Conservation (phyloP, 192 early-diverging fungal species). For the Allomyces javanicus region DNA sequence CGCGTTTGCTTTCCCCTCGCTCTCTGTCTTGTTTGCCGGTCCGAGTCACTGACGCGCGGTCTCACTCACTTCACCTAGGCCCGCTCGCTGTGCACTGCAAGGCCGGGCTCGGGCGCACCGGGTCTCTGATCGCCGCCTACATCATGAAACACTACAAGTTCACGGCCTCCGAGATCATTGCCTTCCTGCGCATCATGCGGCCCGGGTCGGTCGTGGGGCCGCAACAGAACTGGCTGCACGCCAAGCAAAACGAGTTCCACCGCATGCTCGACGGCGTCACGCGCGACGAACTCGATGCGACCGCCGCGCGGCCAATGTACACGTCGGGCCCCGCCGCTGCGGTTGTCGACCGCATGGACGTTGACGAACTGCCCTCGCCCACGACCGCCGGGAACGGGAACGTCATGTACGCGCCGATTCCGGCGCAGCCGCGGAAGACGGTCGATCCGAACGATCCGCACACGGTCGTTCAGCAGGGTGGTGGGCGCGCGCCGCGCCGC, state of each 20-base stretch:
- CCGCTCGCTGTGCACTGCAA: constrained; percentile 41
- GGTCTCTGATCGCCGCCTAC: constrained; percentile 32
- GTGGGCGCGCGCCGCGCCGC: too few relatives aligned
- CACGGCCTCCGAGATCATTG: constrained; percentile 43
- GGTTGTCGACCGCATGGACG: too few relatives aligned
- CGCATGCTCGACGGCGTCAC: not conserved
- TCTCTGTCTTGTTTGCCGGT: not conserved
- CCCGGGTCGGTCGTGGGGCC: constrained; percentile 53
- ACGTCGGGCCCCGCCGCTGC: too few relatives aligned
- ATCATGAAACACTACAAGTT: constrained; percentile 52
- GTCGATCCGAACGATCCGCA: not conserved
- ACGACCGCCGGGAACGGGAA: not conserved
- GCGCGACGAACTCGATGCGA: too few relatives aligned
- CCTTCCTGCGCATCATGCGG: constrained; percentile 37
- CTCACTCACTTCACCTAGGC: constrained; percentile 7
- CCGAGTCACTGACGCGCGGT: not conserved
- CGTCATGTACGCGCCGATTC: not conserved
- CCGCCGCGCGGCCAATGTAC: too few relatives aligned
- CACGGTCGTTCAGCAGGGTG: not conserved
- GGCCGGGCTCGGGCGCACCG: constrained; percentile 37
- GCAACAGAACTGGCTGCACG: constrained; percentile 45
- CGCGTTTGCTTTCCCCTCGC: not conserved
- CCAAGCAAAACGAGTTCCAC: not conserved
- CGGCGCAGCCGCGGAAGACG: not conserved
- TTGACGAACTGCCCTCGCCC: not conserved